Conservation (phyloP, 163 green algal genomes). For the Chlamydomonas reinhardtii region DNA sequence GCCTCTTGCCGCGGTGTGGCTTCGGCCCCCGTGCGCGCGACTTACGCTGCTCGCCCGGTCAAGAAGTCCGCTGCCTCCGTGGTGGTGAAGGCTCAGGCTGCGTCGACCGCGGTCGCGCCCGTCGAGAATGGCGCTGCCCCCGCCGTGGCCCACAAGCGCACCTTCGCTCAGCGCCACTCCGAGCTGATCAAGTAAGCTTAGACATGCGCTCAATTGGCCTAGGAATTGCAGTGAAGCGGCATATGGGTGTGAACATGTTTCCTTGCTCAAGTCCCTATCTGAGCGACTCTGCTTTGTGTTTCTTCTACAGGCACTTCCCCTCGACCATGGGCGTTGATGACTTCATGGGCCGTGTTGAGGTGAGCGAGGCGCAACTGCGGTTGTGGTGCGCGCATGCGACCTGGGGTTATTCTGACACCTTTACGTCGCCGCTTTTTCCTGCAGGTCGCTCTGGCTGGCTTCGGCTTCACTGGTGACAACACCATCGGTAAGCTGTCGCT, state of each 20-base stretch:
- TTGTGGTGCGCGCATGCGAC: not conserved
- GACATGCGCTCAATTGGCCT: not conserved
- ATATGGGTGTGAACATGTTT: not conserved
- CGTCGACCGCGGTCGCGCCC: not conserved
- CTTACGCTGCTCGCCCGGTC: not conserved
- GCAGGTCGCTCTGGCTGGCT: constrained; percentile 69
- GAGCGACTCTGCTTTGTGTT: not conserved
- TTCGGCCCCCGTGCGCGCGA: not conserved
- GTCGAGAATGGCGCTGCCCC: not conserved
- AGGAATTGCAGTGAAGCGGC: not conserved
- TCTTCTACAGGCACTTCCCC: constrained; percentile 66
- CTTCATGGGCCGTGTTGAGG: constrained; percentile 68
- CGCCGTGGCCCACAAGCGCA: not conserved
- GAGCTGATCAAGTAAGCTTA: constrained; percentile 27
- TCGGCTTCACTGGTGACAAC: constrained; percentile 86
- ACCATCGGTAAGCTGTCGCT: constrained; percentile 72
- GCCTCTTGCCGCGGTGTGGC: not conserved
- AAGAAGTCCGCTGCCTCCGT: not conserved
- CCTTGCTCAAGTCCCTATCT: not conserved
- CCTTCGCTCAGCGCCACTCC: constrained; percentile 18
- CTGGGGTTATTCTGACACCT: no score
- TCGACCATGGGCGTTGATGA: constrained; percentile 77
- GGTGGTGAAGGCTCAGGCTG: constrained; percentile 20
- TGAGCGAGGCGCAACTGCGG: not conserved
- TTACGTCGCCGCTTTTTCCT: not conserved